These are phyloP conservation scores for Rhodamnia argentea DNA, from an alignment of 345 rosid species.

Conservation along the genomic window DNA sequence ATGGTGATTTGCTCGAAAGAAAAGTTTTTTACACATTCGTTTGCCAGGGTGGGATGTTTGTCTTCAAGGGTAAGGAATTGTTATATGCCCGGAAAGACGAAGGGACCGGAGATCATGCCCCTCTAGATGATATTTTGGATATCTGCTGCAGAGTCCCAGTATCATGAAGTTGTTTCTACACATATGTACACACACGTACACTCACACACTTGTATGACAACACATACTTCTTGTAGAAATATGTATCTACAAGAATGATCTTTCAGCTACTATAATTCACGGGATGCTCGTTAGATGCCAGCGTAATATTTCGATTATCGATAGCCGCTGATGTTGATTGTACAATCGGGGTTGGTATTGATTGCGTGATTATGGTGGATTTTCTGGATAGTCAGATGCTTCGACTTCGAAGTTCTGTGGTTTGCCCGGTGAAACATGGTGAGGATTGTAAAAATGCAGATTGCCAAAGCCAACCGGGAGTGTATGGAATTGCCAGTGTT, in stretches of 20 bases:
- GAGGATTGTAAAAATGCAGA: background rate
- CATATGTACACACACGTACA: background rate
- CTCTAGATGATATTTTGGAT: conserved; percentile 50
- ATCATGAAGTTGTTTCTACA: conserved; percentile 18
- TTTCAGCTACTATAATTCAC: background rate
- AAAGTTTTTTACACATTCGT: background rate
- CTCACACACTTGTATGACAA: background rate
- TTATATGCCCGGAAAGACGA: conserved; percentile 73
- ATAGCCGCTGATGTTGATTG: background rate
- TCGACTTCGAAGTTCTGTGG: background rate
- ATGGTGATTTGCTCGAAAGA: background rate
- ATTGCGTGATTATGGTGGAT: background rate
- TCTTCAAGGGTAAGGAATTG: conserved; percentile 73
- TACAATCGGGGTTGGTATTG: background rate
- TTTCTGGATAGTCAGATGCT: background rate
- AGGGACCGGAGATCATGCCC: conserved; percentile 81
- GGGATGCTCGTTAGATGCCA: background rate
- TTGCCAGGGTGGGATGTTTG: conserved; percentile 77
- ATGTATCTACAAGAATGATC: background rate
- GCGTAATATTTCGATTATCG: background rate
- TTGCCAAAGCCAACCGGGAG: background rate
- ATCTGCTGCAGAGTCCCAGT: conserved; percentile 50
- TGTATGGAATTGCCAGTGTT: background rate
- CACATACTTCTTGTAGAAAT: background rate
- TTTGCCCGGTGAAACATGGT: background rate